Evolutionary conservation across 2,329 filamentous ascomycete species (phyloP).

Genomic region (Aspergillus sp.): DNA sequence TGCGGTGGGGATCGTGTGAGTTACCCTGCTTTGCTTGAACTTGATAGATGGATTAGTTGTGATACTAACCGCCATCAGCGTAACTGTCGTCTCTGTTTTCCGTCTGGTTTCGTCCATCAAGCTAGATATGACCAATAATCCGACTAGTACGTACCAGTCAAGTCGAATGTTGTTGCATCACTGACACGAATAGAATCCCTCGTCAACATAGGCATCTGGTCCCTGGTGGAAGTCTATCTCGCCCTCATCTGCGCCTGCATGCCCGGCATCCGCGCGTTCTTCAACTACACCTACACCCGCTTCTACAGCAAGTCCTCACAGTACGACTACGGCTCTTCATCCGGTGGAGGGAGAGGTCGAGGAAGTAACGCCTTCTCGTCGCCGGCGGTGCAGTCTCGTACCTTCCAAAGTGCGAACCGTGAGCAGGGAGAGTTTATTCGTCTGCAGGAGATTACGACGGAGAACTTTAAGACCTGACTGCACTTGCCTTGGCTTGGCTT

Average conservation of each 20-base stretch:
- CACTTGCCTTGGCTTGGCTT: too few species aligned
- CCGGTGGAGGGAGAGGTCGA: too few species aligned
- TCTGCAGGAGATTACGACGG: background rate
- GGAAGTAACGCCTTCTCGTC: background rate
- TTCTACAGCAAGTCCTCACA: background rate
- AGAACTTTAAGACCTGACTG: background rate
- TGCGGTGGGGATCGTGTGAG: background rate
- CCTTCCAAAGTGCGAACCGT: background rate
- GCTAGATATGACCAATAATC: background rate
- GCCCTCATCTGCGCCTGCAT: constrained; percentile 3
- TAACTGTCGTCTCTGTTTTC: background rate
- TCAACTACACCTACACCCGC: background rate
- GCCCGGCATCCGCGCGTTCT: constrained; percentile 5
- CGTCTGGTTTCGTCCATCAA: background rate
- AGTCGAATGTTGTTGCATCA: background rate
- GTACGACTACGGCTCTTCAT: background rate
- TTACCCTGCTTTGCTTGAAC: background rate
- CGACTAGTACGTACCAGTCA: background rate
- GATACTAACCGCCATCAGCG: background rate
- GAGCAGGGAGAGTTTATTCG: background rate
- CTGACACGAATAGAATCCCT: background rate
- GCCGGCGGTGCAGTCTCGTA: background rate
- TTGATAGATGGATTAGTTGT: background rate
- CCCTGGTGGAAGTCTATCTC: background rate
- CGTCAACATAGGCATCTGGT: background rate